Conservation (phyloP, 306 rosid species). For the Hylodesmum podocarpum region DNA sequence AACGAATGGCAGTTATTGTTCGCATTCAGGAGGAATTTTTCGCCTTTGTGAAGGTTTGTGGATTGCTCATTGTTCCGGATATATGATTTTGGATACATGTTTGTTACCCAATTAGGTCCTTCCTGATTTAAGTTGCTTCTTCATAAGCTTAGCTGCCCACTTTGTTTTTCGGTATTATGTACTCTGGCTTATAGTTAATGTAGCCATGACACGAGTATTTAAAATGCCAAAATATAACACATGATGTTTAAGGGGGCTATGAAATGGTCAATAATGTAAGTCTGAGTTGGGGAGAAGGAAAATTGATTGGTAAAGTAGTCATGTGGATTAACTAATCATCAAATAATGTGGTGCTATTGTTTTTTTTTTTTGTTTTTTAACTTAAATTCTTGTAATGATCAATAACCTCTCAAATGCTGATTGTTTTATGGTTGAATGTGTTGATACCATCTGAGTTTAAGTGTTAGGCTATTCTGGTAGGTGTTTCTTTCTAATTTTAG, state of each 20-base stretch:
- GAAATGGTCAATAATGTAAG: conserved; percentile 1
- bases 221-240: background rate
- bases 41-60: conserved; percentile 88
- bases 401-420: background rate
- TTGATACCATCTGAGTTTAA: background rate
- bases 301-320: background rate
- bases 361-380: background rate
- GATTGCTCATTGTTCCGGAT: conserved; percentile 14
- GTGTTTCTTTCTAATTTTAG: background rate
- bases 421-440: background rate
- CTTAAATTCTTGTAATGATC: background rate
- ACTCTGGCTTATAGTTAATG: background rate
- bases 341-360: background rate
- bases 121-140: conserved; percentile 6
- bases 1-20: conserved; percentile 96
- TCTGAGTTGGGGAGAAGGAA: background rate
- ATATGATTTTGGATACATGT: conserved; percentile 12
- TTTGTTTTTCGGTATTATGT: background rate
- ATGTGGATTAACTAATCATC: background rate
- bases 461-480: background rate
- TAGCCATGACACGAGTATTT: background rate
- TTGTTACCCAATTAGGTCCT: conserved; percentile 1
- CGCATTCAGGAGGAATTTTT: conserved; percentile 90
- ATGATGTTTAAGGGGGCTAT: background rate
- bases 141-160: background rate